Base-by-base conservation (phyloP, 371 early-diverging fungal species). In the Mucor indicus region DNA sequence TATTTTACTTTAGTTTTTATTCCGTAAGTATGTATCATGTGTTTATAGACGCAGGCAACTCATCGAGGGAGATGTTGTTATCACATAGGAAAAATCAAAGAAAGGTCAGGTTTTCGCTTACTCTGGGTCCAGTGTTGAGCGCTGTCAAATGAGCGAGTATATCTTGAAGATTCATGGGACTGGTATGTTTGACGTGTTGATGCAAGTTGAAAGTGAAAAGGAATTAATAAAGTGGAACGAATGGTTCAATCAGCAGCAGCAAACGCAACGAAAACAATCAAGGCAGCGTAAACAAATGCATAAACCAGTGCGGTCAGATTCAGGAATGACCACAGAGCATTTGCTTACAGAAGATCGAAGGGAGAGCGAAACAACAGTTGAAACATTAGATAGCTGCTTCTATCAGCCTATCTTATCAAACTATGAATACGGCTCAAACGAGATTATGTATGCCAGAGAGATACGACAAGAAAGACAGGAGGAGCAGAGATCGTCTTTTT, bases 1-100 rank as follows among this genome's bases (percentile, higher is more conserved):
- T 67, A 10, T 61, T 69, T 1, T 81, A 77, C 46, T 79, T 81
- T 55, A 76, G 77, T 12, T 73, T 68, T 44, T 75, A 68, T 57
- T 71, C 72, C 17, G 76, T 71, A 67, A 53, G 69, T 53, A 9
- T 23, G 9, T 23, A 32, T 24, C 32, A 37, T 16, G 16, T 31
- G n/a, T 13, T 25, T 20, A 30, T 38, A 20, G 8, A 24, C 33
- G 15, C n/a, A 9, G 19, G 8, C 16, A 24, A 12, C 27, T 43
- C 4, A 3, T 48, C n/a, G n/a, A n/a, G n/a, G n/a, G n/a, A n/a
- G n/a, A n/a, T n/a, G n/a, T n/a, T n/a, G n/a, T n/a, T n/a, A 12
- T 48, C 49, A 21, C 57, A 53, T 44, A 70, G 72, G 69, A 70
- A 54, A 57, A 63, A 38, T 31, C 64, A n/a, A 47, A 58, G n/a